Evolutionary conservation across 192 early-diverging fungal genomes (phyloP).

Genomic region (Rhizophagus clarus): DNA sequence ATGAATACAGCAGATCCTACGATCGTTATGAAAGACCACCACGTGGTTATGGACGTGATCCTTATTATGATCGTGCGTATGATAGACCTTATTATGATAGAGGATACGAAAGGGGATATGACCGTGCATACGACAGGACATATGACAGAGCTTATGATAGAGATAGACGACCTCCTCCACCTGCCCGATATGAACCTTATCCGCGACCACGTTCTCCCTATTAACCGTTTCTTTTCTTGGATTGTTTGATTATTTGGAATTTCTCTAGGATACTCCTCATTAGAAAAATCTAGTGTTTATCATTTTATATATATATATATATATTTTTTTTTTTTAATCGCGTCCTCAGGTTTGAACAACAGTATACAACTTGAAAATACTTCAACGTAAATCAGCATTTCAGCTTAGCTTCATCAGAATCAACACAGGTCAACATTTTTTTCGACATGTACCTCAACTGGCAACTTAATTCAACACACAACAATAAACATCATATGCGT

Average conservation of each 20-base stretch:
- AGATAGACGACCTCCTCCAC: slow-evolving; percentile 29
- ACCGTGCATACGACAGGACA: slow-evolving; percentile 21
- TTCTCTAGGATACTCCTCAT: neutral
- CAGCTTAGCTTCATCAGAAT: slow-evolving; percentile 31
- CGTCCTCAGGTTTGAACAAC: slow-evolving; percentile 12
- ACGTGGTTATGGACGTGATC: slow-evolving; percentile 29
- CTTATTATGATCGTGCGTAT: slow-evolving; percentile 35
- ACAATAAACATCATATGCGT: slow-evolving; percentile 31
- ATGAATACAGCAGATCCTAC: slow-evolving; percentile 46
- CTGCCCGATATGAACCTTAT: slow-evolving; percentile 29
- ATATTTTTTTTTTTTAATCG: slow-evolving; percentile 7
- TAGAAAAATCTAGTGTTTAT: slow-evolving; percentile 24
- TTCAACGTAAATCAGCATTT: slow-evolving; percentile 5
- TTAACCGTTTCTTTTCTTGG: neutral
- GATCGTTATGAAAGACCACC: slow-evolving; percentile 35
- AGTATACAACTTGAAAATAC: slow-evolving; percentile 3
- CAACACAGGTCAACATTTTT: slow-evolving; percentile 27
- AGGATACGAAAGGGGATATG: slow-evolving; percentile 33
- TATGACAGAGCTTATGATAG: slow-evolving; percentile 32
- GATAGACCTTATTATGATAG: slow-evolving; percentile 34
- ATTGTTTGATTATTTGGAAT: neutral
- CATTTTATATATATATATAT: slow-evolving; percentile 14
- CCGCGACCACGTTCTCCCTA: slow-evolving; percentile 32
- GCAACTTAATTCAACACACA: slow-evolving; percentile 28
- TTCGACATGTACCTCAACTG: slow-evolving; percentile 32